phyloP scores from a whole-genome alignment of 2,329 filamentous ascomycete species.

The Tolypocladium guangdongense region DNA sequence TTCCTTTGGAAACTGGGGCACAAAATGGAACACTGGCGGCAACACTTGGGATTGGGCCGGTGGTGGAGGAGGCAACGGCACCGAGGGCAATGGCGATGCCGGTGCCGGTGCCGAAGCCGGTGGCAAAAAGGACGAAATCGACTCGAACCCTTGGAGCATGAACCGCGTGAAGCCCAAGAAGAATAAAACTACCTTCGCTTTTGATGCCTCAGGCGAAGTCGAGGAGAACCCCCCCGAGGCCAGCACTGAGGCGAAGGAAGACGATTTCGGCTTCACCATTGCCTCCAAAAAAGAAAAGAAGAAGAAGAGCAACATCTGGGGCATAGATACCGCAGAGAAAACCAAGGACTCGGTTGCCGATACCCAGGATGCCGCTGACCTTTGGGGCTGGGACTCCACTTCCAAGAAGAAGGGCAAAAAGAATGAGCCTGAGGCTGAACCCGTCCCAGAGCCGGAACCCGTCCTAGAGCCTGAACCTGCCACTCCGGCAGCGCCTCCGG shows the following conservation, averaged over 20 bases:
- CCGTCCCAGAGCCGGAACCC: slow-evolving; percentile 4
- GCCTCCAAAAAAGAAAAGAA: slow-evolving; percentile 31
- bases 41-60: slow-evolving; percentile 33
- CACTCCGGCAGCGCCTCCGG: slow-evolving; percentile 5
- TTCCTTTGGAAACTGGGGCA: slow-evolving; percentile 47
- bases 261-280: slow-evolving; percentile 18
- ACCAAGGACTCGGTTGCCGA: slow-evolving; percentile 14
- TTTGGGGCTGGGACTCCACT: slow-evolving; percentile 24
- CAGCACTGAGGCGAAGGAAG: slow-evolving; percentile 17
- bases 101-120: slow-evolving; percentile 21
- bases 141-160: slow-evolving; percentile 38
- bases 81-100: slow-evolving; percentile 11
- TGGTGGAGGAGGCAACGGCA: slow-evolving; percentile 12
- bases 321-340: slow-evolving; percentile 19
- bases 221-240: slow-evolving; percentile 27
- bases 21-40: slow-evolving; percentile 46
- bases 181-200: slow-evolving; percentile 31
- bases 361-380: slow-evolving; percentile 14
- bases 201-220: slow-evolving; percentile 33
- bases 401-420: slow-evolving; percentile 31
- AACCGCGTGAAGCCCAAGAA: slow-evolving; percentile 40
- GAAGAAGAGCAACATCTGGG: slow-evolving; percentile 28
- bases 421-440: slow-evolving; percentile 12
- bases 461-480: slow-evolving; percentile 6
- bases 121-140: slow-evolving; percentile 29